Conservation (phyloP, 2,329 filamentous ascomycete species). For the Neonectria neomacrospora region DNA sequence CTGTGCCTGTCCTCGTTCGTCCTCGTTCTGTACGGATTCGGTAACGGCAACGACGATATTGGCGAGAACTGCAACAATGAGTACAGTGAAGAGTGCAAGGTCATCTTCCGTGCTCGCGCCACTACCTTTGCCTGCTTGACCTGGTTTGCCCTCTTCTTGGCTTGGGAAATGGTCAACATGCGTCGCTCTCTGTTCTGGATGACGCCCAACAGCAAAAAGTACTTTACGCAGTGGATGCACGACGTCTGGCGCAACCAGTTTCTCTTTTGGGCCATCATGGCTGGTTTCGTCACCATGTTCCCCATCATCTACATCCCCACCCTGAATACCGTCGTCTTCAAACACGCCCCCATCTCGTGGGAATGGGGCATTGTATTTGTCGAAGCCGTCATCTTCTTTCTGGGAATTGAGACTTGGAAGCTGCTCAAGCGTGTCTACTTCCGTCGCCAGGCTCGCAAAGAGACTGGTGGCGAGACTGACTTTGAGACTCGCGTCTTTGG, state of each 20-base stretch:
- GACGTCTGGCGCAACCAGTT: constrained; percentile 78
- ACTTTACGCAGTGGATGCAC: constrained; percentile 72
- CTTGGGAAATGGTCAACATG: constrained; percentile 80
- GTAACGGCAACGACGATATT: constrained; percentile 61
- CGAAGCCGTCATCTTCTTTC: constrained; percentile 65
- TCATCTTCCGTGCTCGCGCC: constrained; percentile 75
- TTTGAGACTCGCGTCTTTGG: constrained; percentile 50
- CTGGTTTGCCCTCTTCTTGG: constrained; percentile 79
- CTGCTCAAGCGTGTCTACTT: constrained; percentile 62
- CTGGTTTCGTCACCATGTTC: constrained; percentile 59
- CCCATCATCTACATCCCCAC: constrained; percentile 67
- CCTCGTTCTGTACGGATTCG: constrained; percentile 62
- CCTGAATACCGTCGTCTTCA: constrained; percentile 67
- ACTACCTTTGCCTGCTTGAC: constrained; percentile 79
- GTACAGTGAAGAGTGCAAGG: constrained; percentile 64
- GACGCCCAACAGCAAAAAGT: constrained; percentile 69
- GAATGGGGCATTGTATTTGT: constrained; percentile 70
- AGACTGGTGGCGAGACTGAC: constrained; percentile 35
- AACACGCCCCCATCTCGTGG: constrained; percentile 68
- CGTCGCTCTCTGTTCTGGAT: constrained; percentile 78
- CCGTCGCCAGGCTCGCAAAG: constrained; percentile 46
- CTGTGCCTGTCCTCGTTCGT: constrained; percentile 66
- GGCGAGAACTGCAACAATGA: constrained; percentile 68
- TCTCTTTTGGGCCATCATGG: constrained; percentile 69
- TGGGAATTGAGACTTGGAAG: constrained; percentile 69